Percentiles rank a stretch among this genome's conserved stretches.
Conservation (phyloP, 257 asterid species). For the Penstemon eatonii region DNA sequence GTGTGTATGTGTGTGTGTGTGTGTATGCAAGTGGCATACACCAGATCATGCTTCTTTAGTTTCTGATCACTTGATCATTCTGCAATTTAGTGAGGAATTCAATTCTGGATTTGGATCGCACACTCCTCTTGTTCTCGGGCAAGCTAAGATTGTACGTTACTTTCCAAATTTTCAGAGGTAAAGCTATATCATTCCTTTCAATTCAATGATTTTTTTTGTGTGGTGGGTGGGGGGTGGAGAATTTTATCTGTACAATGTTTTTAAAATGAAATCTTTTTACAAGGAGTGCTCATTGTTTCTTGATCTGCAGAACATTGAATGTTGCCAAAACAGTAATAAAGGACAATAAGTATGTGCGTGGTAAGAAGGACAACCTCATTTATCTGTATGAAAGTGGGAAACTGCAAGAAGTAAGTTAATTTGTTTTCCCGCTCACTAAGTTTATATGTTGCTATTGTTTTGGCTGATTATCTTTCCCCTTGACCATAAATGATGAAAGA, state of each 20-base stretch:
- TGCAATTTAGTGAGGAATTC: constrained; percentile 71
- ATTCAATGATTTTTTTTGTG: neutral
- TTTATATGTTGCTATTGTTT: constrained; percentile 13
- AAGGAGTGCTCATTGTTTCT: constrained; percentile 33
- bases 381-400: constrained; percentile 69
- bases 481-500: no score
- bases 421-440: constrained; percentile 1
- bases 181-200: constrained; percentile 12
- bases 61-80: constrained; percentile 29
- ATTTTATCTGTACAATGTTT: neutral
- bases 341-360: constrained; percentile 70
- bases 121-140: constrained; percentile 87
- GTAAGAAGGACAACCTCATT: constrained; percentile 66
- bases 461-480: constrained; percentile 19
- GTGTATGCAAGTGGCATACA: neutral
- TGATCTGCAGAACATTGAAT: constrained; percentile 57
- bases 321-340: constrained; percentile 74
- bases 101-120: constrained; percentile 89
- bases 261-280: constrained; percentile 6
- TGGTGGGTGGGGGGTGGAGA: neutral
- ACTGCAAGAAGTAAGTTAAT: constrained; percentile 72
- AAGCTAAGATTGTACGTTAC: constrained; percentile 82
- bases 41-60: constrained; percentile 22
- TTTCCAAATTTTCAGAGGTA: constrained; percentile 80
- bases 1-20: neutral